A percentile compares a stretch with the other conserved stretches of the same genome.
phyloP scores from a whole-genome alignment of 352 stramenopile species.

The Phytophthora ohioensis region DNA sequence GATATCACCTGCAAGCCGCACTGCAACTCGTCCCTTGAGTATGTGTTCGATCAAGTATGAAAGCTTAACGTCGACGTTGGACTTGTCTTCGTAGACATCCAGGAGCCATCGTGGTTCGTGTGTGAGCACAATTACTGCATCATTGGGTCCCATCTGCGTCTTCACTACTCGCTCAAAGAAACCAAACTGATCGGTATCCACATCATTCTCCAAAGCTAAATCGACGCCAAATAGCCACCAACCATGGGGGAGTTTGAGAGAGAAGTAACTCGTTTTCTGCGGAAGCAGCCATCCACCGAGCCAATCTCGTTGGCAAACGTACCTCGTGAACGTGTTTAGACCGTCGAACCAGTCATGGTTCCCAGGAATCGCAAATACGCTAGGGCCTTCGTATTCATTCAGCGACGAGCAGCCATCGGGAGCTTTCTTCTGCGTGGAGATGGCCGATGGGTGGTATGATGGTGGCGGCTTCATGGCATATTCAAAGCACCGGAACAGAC shows the following conservation, averaged over 20 bases:
- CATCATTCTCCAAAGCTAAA: constrained; percentile 92
- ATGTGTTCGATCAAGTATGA: constrained; percentile 80
- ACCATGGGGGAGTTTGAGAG: constrained; percentile 87
- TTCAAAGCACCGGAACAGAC: constrained; percentile 93
- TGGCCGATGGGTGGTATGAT: constrained; percentile 87
- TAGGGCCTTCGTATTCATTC: constrained; percentile 74
- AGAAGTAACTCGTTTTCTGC: constrained; percentile 94
- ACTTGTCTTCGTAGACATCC: constrained; percentile 85
- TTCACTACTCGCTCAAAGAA: constrained; percentile 90
- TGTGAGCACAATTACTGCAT: constrained; percentile 92
- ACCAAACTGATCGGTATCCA: constrained; percentile 94
- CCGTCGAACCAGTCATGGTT: constrained; percentile 97
- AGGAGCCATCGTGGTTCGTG: constrained; percentile 94
- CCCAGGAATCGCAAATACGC: constrained; percentile 83
- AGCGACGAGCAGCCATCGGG: constrained; percentile 60
- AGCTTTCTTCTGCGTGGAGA: constrained; percentile 87
- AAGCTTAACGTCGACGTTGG: constrained; percentile 79
- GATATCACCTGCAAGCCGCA: constrained; percentile 92
- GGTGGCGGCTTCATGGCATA: constrained; percentile 93
- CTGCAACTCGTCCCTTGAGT: constrained; percentile 73
- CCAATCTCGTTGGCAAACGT: constrained; percentile 92
- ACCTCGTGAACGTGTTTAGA: constrained; percentile 92
- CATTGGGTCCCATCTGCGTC: constrained; percentile 77
- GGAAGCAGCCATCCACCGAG: constrained; percentile 93
- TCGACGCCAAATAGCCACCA: constrained; percentile 95